Evolutionary conservation across 352 stramenopile genomes (phyloP), one percentile per base, ranked within the genome.

Genomic region (Pythium sp.): DNA sequence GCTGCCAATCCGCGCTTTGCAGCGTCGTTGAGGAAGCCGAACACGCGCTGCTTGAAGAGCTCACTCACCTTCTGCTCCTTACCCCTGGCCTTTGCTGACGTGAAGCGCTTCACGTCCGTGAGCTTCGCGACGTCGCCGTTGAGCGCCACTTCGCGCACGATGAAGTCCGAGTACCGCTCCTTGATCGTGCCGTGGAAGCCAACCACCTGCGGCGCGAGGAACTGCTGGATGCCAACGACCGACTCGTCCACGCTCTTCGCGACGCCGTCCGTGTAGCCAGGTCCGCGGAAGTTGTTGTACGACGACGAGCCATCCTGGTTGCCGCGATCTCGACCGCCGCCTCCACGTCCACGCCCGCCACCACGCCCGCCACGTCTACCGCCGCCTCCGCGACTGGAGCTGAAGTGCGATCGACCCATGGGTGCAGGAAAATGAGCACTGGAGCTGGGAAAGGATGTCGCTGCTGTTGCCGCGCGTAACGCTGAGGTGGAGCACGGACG

Each of bases 131-230:
- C 74, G 0, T 78, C 56, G 24, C 88, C 83, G 24, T 77, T 69
- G 3, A 81, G 66, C 15, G 81, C 76, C 56, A 97, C 84, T 62
- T 98, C 92, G 24, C 83, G 88, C 65, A 98, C 92, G 38, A 97
- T 73, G 77, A 98, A 98, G 72, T 98, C 92, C 65, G 90, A 96
- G 76, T 90, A 98, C 2, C 92, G 87, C 73, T 97, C 81, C 70
- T 98, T 98, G 64, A 93, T 87, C 22, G 90, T 78, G 7, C 91
- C 91, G 64, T 89, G 81, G 72, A 97, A 97, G 22, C 91, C 88
- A 0, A 62, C 57, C 24, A 91, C 77, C 28, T 89, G 74, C 11
- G 85, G 79, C 68, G 67, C 70, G 28, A 93, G 60, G 72, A 90
- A 96, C 57, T 74, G 62, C 55, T 74, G 67, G 76, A 96, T 96